A percentile compares a stretch with the other conserved stretches of the same genome.
phyloP scores from a whole-genome alignment of 345 rosid genomes.

The Citrus australasica region DNA sequence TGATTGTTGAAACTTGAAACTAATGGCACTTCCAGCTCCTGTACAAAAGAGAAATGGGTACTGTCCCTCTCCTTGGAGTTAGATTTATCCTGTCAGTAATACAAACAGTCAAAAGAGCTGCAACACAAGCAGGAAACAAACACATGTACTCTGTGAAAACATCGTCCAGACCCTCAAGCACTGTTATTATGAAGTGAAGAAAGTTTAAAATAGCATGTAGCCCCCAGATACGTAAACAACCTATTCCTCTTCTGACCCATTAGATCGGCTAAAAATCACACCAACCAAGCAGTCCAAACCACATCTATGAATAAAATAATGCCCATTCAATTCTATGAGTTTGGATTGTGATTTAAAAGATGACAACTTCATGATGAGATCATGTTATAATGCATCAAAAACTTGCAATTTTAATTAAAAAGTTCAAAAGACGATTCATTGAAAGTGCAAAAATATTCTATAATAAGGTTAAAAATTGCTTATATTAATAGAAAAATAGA shows the following conservation, averaged over 20 bases:
- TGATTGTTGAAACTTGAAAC: slow-evolving; percentile 17
- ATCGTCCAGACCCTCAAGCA: background rate
- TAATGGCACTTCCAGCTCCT: slow-evolving; percentile 13
- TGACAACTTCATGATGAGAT: background rate
- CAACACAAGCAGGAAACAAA: slow-evolving; percentile 1
- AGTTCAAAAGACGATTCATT: background rate
- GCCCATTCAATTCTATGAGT: background rate
- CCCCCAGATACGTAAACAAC: background rate
- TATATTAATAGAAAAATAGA: background rate
- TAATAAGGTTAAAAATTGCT: background rate
- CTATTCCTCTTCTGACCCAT: background rate
- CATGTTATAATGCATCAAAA: background rate
- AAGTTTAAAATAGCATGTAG: background rate
- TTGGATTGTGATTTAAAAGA: background rate
- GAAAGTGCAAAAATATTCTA: background rate
- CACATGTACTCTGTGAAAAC: background rate
- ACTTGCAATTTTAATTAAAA: background rate
- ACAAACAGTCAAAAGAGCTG: slow-evolving; percentile 11
- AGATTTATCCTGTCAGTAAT: slow-evolving; percentile 30
- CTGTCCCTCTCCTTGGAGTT: slow-evolving; percentile 19
- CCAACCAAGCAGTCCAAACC: background rate
- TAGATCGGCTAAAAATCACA: background rate
- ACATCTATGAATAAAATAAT: background rate
- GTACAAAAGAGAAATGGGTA: slow-evolving; percentile 12
- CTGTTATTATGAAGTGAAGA: background rate